Conservation (phyloP, 371 early-diverging fungal species). For the Apophysomyces variabilis region DNA sequence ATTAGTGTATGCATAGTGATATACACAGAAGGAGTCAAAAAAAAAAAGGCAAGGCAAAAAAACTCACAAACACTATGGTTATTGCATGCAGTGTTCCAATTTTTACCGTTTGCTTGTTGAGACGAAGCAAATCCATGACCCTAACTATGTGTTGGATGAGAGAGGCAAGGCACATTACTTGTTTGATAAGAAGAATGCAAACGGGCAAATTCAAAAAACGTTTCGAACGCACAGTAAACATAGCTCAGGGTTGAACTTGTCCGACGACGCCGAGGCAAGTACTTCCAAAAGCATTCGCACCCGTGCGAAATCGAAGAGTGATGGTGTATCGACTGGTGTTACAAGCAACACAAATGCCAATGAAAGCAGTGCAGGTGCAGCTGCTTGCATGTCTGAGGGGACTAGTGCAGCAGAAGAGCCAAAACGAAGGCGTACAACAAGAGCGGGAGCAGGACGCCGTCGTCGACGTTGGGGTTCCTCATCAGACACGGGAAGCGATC, state of each 20-base stretch:
- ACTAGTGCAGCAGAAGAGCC: constrained; percentile 2
- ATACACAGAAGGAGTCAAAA: neutral
- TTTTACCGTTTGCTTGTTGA: constrained; percentile 89
- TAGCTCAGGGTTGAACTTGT: constrained; percentile 25
- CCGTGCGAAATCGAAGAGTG: neutral
- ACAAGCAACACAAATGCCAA: constrained; percentile 21
- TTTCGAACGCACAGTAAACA: constrained; percentile 78
- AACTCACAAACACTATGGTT: too few relatives aligned
- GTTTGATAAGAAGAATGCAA: constrained; percentile 81
- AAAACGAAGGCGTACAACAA: constrained; percentile 19
- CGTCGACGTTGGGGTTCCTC: constrained; percentile 37
- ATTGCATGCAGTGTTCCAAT: constrained; percentile 79
- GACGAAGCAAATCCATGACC: constrained; percentile 83
- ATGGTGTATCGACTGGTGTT: neutral
- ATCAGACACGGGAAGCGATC: constrained; percentile 32
- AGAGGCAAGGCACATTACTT: constrained; percentile 88
- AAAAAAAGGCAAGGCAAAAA: neutral
- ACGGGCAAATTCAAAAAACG: constrained; percentile 77
- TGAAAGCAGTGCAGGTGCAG: constrained; percentile 20
- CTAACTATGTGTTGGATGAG: constrained; percentile 88
- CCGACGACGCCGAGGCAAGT: constrained; percentile 19
- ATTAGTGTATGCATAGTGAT: too few relatives aligned
- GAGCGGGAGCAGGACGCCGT: constrained; percentile 34
- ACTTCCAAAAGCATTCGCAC: constrained; percentile 10
- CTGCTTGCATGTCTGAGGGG: neutral